Evolutionary conservation across 768 basidiomycete species (phyloP), one percentile per base, ranked within the genome.

Genomic region (Termitomyces sp.): DNA sequence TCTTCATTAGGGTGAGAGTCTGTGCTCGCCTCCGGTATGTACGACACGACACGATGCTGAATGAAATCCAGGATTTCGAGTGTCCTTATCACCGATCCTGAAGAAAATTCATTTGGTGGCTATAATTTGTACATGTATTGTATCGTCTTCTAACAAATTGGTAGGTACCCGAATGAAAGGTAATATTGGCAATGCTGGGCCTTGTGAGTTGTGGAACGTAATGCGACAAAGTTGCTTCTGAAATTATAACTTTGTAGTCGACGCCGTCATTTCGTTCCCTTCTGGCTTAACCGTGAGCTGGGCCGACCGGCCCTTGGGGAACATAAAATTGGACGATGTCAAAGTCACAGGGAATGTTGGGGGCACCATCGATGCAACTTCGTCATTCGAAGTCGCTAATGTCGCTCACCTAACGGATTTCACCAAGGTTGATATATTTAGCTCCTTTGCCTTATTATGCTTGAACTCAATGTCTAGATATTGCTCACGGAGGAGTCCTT

Each of bases 161-260:
- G 16, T 55, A 86, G 84, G 70, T 24, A 77, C 81, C 3, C 70
- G 71, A 51, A 69, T 91, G 56, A 81, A 78, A 34, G 89, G 89
- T 24, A 79, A 76, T 30, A 88, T 91, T 61, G 80, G 78, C 15
- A 83, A 88, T 53, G 81, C 88, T 31, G 89, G 89, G 16, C 89
- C 89, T 45, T 90, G 87, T 89, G 70, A 58, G 86, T 70, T 18
- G 13, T 20, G 6, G 11, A 39, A 4, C 4, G 34, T 48, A 41
- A 44, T 5, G 56, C 18, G 16, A 50, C 52, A n/a, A 41, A 42
- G 31, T 61, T 20, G 6, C 5, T 61, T 54, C 7, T 61, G 55
- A 50, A 47, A 50, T 42, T 16, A 30, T 39, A 9, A 42, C 27
- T 72, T 31, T 20, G 20, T 56, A 80, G 87, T 91, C 65, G 86